These are phyloP conservation scores for Recurvomyces mirabilis DNA, from an alignment of 495 filamentous ascomycete species.

Conservation along the genomic window DNA sequence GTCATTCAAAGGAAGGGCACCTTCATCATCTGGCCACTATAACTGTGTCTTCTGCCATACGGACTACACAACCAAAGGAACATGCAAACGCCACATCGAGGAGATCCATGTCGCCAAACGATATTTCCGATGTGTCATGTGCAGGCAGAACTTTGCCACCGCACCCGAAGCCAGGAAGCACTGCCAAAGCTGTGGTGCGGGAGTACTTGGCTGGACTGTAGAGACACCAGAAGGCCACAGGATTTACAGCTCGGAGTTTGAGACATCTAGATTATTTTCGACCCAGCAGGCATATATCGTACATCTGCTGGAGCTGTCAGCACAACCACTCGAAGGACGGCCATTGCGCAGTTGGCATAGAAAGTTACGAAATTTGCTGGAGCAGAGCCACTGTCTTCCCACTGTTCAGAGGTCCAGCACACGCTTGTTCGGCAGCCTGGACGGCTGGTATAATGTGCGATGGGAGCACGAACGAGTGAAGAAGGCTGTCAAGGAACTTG, in stretches of 20 bases:
- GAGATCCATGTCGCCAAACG: conserved; percentile 17
- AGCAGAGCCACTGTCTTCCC: not conserved
- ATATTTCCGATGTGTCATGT: conserved; percentile 11
- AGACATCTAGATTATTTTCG: conserved; percentile 1
- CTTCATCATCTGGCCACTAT: not conserved
- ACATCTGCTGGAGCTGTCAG: conserved; percentile 10
- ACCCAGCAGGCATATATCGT: conserved; percentile 10
- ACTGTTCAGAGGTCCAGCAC: not conserved
- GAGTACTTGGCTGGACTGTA: not conserved
- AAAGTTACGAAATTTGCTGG: conserved; percentile 13
- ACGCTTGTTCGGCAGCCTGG: not conserved
- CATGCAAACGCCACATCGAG: conserved; percentile 18
- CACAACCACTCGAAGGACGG: not conserved
- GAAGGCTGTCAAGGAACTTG: conserved; percentile 9
- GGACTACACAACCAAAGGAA: conserved; percentile 14
- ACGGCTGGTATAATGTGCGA: conserved; percentile 3
- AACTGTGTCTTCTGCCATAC: conserved; percentile 11
- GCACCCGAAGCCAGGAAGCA: conserved; percentile 16
- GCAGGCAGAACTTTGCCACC: conserved; percentile 4
- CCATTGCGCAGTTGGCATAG: conserved; percentile 5
- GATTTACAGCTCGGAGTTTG: conserved; percentile 15
- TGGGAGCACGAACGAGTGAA: conserved; percentile 7
- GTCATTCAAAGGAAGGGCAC: not conserved
- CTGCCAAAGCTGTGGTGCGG: conserved; percentile 3
- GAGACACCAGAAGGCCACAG: conserved; percentile 4